Evolutionary conservation across 306 rosid species (phyloP).

Genomic region (Prunus armeniaca): DNA sequence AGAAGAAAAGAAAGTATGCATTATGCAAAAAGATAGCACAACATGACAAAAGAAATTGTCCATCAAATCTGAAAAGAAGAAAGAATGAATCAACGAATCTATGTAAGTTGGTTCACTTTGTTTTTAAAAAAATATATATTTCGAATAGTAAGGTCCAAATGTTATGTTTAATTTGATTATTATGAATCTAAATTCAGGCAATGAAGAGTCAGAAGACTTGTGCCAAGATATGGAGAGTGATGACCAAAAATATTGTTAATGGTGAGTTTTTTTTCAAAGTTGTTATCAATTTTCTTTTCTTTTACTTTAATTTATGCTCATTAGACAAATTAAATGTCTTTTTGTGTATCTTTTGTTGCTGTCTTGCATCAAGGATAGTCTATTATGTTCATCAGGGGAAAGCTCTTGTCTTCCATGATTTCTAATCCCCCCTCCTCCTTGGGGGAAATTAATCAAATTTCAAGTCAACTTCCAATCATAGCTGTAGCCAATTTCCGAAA

Average conservation of each 20-base stretch:
- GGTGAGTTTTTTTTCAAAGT: too few relatives aligned
- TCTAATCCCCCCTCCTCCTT: neutral
- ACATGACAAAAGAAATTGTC: neutral
- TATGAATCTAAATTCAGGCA: neutral
- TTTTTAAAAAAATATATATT: too few relatives aligned
- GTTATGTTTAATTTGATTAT: neutral
- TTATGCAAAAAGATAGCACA: neutral
- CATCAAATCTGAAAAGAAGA: neutral
- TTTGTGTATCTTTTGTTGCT: too few relatives aligned
- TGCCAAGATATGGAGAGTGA: neutral
- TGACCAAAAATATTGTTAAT: neutral
- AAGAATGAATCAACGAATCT: neutral
- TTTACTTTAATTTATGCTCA: too few relatives aligned
- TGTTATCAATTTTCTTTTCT: too few relatives aligned
- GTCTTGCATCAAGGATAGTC: too few relatives aligned
- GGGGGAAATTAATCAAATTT: conserved; percentile 2
- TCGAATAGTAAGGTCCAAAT: neutral
- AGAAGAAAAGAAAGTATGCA: neutral
- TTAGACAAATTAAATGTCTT: too few relatives aligned
- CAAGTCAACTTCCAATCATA: conserved; percentile 1
- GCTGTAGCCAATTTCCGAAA: conserved; percentile 19
- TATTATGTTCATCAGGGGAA: too few relatives aligned
- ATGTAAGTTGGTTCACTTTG: too few relatives aligned
- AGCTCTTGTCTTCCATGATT: neutral
- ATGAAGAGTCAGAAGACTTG: neutral